A percentile compares a stretch with the other conserved stretches of the same genome.
phyloP scores from a whole-genome alignment of 2,329 filamentous ascomycete genomes.

The Remersonia thermophila region DNA sequence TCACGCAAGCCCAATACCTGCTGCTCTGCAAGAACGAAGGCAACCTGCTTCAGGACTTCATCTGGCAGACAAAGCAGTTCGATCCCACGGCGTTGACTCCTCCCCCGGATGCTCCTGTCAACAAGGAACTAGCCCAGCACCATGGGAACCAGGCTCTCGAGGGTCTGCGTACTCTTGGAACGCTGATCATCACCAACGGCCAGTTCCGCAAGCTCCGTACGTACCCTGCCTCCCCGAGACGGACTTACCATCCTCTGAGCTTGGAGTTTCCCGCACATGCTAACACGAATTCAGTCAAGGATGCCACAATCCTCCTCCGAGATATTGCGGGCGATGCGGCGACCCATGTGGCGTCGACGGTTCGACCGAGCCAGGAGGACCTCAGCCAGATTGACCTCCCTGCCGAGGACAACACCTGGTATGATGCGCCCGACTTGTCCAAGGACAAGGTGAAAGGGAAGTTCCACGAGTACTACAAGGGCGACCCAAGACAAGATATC shows the following conservation, averaged over 20 bases:
- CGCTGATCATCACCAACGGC: slow-evolving; percentile 84
- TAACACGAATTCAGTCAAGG: slow-evolving; percentile 54
- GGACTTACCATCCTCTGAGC: not conserved
- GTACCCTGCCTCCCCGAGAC: slow-evolving; percentile 23
- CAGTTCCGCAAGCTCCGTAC: slow-evolving; percentile 83
- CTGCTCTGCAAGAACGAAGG: slow-evolving; percentile 90
- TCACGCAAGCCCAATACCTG: slow-evolving; percentile 73
- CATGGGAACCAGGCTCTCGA: slow-evolving; percentile 75
- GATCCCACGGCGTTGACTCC: slow-evolving; percentile 47
- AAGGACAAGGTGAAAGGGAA: slow-evolving; percentile 58
- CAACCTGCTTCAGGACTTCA: slow-evolving; percentile 89
- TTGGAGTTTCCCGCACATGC: no score
- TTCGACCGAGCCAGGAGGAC: slow-evolving; percentile 68
- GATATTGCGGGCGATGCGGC: slow-evolving; percentile 90
- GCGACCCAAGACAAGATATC: slow-evolving; percentile 43
- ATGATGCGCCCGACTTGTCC: slow-evolving; percentile 69
- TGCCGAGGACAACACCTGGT: slow-evolving; percentile 87
- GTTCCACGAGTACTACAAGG: slow-evolving; percentile 48
- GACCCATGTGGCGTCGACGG: slow-evolving; percentile 57
- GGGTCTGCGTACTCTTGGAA: slow-evolving; percentile 77
- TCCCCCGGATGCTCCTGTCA: slow-evolving; percentile 55
- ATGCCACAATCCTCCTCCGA: slow-evolving; percentile 67
- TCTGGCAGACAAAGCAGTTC: slow-evolving; percentile 81
- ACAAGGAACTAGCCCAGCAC: slow-evolving; percentile 66
- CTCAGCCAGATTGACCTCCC: slow-evolving; percentile 68